These are phyloP conservation scores for Chalciporus chontae DNA, from an alignment of 768 basidiomycete genomes.

Conservation along the genomic window DNA sequence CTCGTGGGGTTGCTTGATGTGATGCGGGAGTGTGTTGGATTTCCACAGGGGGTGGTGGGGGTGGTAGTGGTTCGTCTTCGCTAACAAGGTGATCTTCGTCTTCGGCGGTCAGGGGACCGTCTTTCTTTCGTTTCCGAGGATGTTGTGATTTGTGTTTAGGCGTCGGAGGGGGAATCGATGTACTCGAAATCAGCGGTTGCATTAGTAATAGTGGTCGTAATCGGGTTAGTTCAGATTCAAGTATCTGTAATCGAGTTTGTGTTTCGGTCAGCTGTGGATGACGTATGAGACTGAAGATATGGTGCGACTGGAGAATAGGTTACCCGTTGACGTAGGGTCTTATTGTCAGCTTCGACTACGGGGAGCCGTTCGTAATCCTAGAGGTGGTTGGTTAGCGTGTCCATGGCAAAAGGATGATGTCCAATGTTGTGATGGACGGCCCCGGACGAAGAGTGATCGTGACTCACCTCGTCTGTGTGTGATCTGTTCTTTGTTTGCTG, in stretches of 20 bases:
- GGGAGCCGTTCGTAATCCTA: constrained; percentile 58
- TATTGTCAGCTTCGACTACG: constrained; percentile 58
- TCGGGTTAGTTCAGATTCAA: constrained; percentile 63
- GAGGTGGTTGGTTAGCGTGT: constrained; percentile 12
- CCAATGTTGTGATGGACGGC: neutral
- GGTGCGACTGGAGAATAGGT: constrained; percentile 6
- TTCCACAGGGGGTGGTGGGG: constrained; percentile 3
- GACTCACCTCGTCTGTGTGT: constrained; percentile 44
- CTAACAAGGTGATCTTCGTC: constrained; percentile 26
- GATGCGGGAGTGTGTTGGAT: constrained; percentile 12
- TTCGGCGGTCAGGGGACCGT: constrained; percentile 13
- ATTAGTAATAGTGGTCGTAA: constrained; percentile 68
- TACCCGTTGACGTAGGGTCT: constrained; percentile 58
- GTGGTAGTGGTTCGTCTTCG: constrained; percentile 25
- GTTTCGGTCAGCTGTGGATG: constrained; percentile 53
- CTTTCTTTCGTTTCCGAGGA: constrained; percentile 28
- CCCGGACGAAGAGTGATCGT: neutral
- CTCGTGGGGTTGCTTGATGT: constrained; percentile 20
- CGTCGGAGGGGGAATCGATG: constrained; percentile 18
- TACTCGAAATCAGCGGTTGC: constrained; percentile 43
- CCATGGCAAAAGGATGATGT: neutral
- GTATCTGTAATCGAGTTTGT: constrained; percentile 46
- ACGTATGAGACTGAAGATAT: constrained; percentile 5
- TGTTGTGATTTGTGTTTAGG: constrained; percentile 20
- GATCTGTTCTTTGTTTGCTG: constrained; percentile 41